Percentiles rank a stretch among this genome's conserved stretches.
Evolutionary conservation across 2,329 filamentous ascomycete species (phyloP).

Genomic region (Myriosclerotinia duriaeana): DNA sequence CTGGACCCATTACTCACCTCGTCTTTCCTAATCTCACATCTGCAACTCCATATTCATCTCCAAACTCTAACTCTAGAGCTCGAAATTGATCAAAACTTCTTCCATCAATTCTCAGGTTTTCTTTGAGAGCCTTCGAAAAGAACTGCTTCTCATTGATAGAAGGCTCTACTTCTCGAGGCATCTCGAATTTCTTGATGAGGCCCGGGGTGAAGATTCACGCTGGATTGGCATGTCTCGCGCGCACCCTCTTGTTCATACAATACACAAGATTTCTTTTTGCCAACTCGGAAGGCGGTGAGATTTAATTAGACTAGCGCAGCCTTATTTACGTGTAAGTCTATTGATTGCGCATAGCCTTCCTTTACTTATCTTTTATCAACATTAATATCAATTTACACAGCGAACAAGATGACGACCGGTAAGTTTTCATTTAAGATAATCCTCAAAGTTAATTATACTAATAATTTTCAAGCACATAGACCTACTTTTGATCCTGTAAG

Average conservation of each 20-base stretch:
- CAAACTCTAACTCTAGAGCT: slow-evolving; percentile 74
- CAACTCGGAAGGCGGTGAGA: slow-evolving; percentile 4
- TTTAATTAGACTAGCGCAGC: slow-evolving; percentile 8
- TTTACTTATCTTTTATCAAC: slow-evolving; percentile 15
- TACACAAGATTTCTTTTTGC: slow-evolving; percentile 21
- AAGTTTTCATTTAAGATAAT: slow-evolving; percentile 20
- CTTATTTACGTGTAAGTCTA: slow-evolving; percentile 7
- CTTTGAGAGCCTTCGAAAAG: slow-evolving; percentile 75
- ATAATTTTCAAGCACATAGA: slow-evolving; percentile 59
- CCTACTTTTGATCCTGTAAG: slow-evolving; percentile 93
- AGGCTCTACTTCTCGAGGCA: slow-evolving; percentile 91
- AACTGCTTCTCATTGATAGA: slow-evolving; percentile 88
- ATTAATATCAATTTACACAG: slow-evolving; percentile 10
- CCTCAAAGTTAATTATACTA: slow-evolving; percentile 24
- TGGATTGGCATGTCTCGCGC: not conserved
- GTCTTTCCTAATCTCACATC: slow-evolving; percentile 89
- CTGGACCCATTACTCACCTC: slow-evolving; percentile 54
- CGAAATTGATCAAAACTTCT: slow-evolving; percentile 79
- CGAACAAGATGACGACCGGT: slow-evolving; percentile 52
- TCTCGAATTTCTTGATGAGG: slow-evolving; percentile 43
- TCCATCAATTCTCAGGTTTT: slow-evolving; percentile 81
- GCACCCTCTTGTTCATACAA: not conserved
- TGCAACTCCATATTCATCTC: slow-evolving; percentile 85
- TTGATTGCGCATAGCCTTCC: slow-evolving; percentile 1
- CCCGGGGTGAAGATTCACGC: slow-evolving; percentile 4